Base-by-base conservation (phyloP, 805 yeast species). In the Cyberlindnera americana region DNA sequence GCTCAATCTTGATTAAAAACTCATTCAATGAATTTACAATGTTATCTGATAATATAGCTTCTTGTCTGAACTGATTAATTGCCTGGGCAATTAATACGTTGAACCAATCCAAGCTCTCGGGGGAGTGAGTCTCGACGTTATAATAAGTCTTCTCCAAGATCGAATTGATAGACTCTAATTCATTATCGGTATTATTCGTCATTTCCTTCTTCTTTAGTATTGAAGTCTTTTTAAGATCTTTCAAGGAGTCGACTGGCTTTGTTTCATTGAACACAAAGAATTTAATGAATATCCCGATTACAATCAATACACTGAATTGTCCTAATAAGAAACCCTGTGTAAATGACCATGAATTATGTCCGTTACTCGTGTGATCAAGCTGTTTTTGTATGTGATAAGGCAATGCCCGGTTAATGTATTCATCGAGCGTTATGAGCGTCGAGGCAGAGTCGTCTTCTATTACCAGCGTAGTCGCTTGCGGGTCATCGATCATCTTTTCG, bases 31-130 rank as follows among this genome's bases (percentile, higher is more conserved):
- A 80, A 48, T 84, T 82, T 45, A 90, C 79, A 19, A 93, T 83
- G 57, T 88, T 89, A 58, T 93, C 93, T 35, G 89, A 79, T 29
- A 75, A 70, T 41, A 87, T 64, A 0, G 98, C 98, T 57, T 93
- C 98, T n/a, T 81, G 74, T 41, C 99, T 74, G 46, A 89, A 73
- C 48, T 90, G 95, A 23, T 86, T 77, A 19, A 93, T 79, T 7
- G 89, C 81, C 59, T 93, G 97, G 0, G 97, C 99, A 15, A 93
- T 74, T 26, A 93, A 68, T 1, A 93, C 97, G 49, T 91, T 93
- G 61, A 93, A 88, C 99, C 99, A 93, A 60, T 93, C 99, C 44
- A 93, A 65, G 0, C 96, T 83, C 65, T 93, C 99, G 0, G 97
- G 76, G 14, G 80, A 71, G 59, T 93, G 99, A 19, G 78, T 80